phyloP scores from a whole-genome alignment of 192 early-diverging fungal genomes.

The Allomyces macrogynus region DNA sequence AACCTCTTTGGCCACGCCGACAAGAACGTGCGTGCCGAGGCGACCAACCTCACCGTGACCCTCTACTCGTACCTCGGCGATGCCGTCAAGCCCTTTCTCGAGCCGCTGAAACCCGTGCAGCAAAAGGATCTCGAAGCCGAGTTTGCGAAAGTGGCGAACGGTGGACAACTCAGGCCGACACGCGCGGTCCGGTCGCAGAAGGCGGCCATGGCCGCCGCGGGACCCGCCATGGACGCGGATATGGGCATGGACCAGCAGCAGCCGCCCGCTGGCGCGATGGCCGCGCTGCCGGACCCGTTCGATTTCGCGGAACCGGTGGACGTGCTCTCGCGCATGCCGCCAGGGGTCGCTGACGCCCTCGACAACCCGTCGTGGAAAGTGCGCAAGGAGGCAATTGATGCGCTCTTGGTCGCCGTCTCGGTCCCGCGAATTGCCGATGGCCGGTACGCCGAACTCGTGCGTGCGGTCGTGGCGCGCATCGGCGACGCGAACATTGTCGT shows the following conservation, averaged over 20 bases:
- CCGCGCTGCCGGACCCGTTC: slow-evolving; percentile 48
- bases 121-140: slow-evolving; percentile 73
- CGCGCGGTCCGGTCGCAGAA: slow-evolving; percentile 69
- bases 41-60: slow-evolving; percentile 50
- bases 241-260: slow-evolving; percentile 9
- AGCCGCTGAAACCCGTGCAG: slow-evolving; percentile 83
- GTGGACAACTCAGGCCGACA: slow-evolving; percentile 31
- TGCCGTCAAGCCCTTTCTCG: slow-evolving; percentile 55
- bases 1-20: slow-evolving; percentile 89
- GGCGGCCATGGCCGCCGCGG: slow-evolving; percentile 25
- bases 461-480: slow-evolving; percentile 45
- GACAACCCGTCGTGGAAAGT: slow-evolving; percentile 86
- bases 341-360: slow-evolving; percentile 41
- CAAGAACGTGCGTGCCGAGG: slow-evolving; percentile 76
- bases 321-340: slow-evolving; percentile 66
- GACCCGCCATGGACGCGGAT: slow-evolving; percentile 1
- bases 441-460: slow-evolving; percentile 61
- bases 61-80: slow-evolving; percentile 82
- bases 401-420: slow-evolving; percentile 42
- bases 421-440: slow-evolving; percentile 54
- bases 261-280: slow-evolving; percentile 26
- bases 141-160: slow-evolving; percentile 49
- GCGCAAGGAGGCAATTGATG: slow-evolving; percentile 76
- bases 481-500: slow-evolving; percentile 77
- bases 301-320: slow-evolving; percentile 65